Evolutionary conservation across 805 yeast genomes (phyloP).

Genomic region (Lipomyces sp.): DNA sequence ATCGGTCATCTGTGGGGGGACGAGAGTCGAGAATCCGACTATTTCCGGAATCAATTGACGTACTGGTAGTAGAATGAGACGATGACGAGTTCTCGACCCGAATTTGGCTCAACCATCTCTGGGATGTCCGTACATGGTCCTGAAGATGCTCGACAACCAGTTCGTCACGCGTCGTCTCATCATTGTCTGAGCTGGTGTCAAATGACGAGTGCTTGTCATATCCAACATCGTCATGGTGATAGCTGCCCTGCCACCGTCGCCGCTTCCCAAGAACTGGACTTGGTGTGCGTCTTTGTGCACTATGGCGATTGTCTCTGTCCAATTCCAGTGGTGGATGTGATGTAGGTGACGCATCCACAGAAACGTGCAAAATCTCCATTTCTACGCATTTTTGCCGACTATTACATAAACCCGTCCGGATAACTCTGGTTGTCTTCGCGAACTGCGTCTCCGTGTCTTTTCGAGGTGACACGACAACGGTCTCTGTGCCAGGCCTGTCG

Average conservation of each 20-base stretch:
- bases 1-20: not conserved
- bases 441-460: not conserved
- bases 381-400: not conserved
- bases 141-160: not conserved
- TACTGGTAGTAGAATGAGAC: not conserved
- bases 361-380: conserved; percentile 1
- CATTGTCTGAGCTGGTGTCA: not conserved
- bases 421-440: not conserved
- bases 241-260: not conserved
- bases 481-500: too few relatives aligned
- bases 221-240: not conserved
- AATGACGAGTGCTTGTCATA: not conserved
- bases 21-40: not conserved
- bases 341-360: not conserved
- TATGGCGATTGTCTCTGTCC: not conserved
- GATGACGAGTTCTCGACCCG: not conserved
- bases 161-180: not conserved
- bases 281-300: not conserved
- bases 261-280: not conserved
- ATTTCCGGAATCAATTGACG: not conserved
- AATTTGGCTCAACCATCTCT: not conserved
- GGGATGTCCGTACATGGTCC: not conserved
- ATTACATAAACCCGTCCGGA: not conserved
- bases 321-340: not conserved
- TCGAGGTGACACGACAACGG: too few relatives aligned